A percentile compares a stretch with the other conserved stretches of the same genome.
Evolutionary conservation across 2,329 filamentous ascomycete genomes (phyloP).

Genomic region (Chaetomium strumarium): DNA sequence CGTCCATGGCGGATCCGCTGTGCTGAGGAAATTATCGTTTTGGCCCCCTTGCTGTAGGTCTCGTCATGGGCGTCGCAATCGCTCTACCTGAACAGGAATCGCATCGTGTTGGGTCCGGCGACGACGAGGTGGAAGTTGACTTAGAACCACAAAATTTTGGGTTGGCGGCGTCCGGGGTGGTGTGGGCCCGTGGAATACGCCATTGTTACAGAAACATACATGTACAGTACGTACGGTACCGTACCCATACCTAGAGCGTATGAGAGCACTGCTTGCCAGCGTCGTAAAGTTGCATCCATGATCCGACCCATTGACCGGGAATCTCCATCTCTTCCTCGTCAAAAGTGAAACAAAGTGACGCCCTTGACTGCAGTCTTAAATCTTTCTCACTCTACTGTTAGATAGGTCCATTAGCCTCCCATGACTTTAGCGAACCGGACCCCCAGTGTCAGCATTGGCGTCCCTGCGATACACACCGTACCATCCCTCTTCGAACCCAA

Average conservation of each 20-base stretch:
- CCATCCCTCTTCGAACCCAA: too few relatives aligned
- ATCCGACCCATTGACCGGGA: too few relatives aligned
- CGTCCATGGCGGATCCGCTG: slow-evolving; percentile 58
- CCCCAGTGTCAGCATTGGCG: too few relatives aligned
- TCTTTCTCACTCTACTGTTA: too few relatives aligned
- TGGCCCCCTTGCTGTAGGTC: not conserved
- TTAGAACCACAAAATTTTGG: slow-evolving; percentile 7
- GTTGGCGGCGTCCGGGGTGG: not conserved
- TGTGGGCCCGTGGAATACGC: not conserved
- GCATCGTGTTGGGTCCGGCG: not conserved
- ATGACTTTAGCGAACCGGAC: not conserved
- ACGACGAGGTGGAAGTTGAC: not conserved
- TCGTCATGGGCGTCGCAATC: not conserved
- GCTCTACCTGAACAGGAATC: not conserved
- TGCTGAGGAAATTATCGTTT: not conserved
- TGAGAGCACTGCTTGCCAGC: too few relatives aligned
- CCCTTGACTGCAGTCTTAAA: too few relatives aligned
- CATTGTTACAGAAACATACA: too few relatives aligned
- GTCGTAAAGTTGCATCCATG: too few relatives aligned
- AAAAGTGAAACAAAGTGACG: not conserved
- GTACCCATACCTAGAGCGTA: too few relatives aligned
- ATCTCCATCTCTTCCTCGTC: not conserved
- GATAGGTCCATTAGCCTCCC: too few relatives aligned
- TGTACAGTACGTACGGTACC: too few relatives aligned
- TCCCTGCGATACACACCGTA: not conserved